A percentile compares a stretch with the other conserved stretches of the same genome.
Evolutionary conservation across 345 rosid species (phyloP).

Genomic region (Kandelia obovata): DNA sequence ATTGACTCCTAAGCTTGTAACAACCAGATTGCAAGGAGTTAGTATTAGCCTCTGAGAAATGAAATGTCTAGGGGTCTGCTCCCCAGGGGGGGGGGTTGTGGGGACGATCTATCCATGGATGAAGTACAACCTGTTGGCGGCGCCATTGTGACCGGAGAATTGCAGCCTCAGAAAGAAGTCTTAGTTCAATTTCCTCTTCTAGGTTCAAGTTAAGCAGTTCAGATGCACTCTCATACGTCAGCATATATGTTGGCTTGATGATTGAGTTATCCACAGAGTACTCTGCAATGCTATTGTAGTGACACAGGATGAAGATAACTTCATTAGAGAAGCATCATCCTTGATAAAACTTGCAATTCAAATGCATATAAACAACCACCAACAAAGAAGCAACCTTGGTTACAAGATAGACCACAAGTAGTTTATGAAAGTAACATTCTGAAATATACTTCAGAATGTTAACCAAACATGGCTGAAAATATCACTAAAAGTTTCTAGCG

Average conservation of each 20-base stretch:
- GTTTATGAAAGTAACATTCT: background rate
- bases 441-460: too few relatives aligned
- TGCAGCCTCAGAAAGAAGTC: slow-evolving; percentile 76
- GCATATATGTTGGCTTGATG: slow-evolving; percentile 90
- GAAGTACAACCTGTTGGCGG: slow-evolving; percentile 59
- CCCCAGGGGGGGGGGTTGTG: too few relatives aligned
- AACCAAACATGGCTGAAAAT: too few relatives aligned
- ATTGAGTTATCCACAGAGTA: slow-evolving; percentile 70
- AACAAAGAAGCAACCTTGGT: background rate
- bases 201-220: slow-evolving; percentile 86
- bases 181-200: slow-evolving; percentile 81
- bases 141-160: slow-evolving; percentile 77
- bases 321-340: slow-evolving; percentile 11
- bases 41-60: too few relatives aligned
- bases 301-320: slow-evolving; percentile 17
- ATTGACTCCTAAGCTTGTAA: too few relatives aligned
- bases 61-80: too few relatives aligned
- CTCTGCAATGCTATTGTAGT: slow-evolving; percentile 70
- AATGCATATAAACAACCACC: background rate
- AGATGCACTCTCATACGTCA: slow-evolving; percentile 93
- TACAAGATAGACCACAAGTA: background rate
- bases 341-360: slow-evolving; percentile 7
- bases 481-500: too few relatives aligned
- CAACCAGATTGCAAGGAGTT: too few relatives aligned
- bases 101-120: background rate